Conservation (phyloP, 2,329 filamentous ascomycete species). For the Eurotiales sp. region DNA sequence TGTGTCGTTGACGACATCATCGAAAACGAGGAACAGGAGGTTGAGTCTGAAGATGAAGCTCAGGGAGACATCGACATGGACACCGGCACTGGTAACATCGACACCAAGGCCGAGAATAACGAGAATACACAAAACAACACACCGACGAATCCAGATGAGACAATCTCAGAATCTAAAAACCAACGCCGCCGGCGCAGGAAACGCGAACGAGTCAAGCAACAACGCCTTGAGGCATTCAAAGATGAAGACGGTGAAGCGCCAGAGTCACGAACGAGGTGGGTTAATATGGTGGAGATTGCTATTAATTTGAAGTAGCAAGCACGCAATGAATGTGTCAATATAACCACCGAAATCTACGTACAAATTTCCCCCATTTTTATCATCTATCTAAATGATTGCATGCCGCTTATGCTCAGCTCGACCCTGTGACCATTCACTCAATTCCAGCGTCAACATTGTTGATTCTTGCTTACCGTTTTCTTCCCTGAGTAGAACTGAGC, state of each 20-base stretch:
- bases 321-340: too few species aligned
- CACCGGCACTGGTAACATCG: not conserved
- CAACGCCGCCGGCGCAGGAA: conserved; percentile 19
- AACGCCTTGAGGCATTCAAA: conserved; percentile 21
- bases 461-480: too few species aligned
- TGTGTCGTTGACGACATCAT: conserved; percentile 60
- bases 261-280: conserved; percentile 44
- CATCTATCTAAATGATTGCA: too few species aligned
- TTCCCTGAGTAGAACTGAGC: too few species aligned
- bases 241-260: conserved; percentile 35
- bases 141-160: conserved; percentile 18
- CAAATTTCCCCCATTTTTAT: too few species aligned
- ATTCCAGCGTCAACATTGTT: too few species aligned
- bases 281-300: conserved; percentile 46
- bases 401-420: too few species aligned
- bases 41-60: conserved; percentile 20
- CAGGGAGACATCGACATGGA: not conserved
- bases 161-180: conserved; percentile 16
- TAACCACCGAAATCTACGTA: too few species aligned
- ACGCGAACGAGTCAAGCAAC: conserved; percentile 24
- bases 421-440: too few species aligned
- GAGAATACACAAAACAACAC: conserved; percentile 9
- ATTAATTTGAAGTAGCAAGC: conserved; percentile 37
- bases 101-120: conserved; percentile 4
- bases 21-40: conserved; percentile 28